Evolutionary conservation across 352 stramenopile genomes (phyloP), one percentile per base, ranked within the genome.

Genomic region (Phytophthora rubi): DNA sequence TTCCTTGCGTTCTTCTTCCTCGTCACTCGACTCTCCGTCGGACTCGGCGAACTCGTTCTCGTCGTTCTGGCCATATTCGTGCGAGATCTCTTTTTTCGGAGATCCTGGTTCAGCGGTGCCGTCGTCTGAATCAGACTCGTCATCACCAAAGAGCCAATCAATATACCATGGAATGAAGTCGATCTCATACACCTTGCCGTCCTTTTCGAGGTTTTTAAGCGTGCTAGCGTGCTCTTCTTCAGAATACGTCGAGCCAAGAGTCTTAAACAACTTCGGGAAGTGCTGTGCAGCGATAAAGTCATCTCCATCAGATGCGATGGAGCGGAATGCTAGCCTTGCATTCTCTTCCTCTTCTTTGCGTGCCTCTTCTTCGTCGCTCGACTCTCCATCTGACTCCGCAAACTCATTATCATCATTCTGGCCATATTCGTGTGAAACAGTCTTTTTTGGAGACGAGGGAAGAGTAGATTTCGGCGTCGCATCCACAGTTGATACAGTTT

Each of bases 1-100:
- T 77, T 93, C 81, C 59, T 70, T 71, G 6, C 85, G 85, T 37
- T 87, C 81, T 65, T 84, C 85, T 59, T 92, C 85, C 8, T 91
- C 81, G 32, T 91, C 81, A 32, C 65, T 79, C n/a, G 82, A 82
- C 30, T 91, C 85, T 8, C 58, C 70, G 30, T 88, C 76, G 0
- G 59, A 82, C 10, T 81, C 72, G 0, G 77, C 77, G 30, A 93
- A 91, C 44, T 77, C 72, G 54, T 93, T 93, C 15, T 89, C 73
- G 35, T 85, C 82, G 47, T 88, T 88, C 51, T 90, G 79, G 13
- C 84, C 84, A 57, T 92, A 92, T 16, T 68, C 78, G 26, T 81
- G 62, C 5, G 47, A 63, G 3, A 64, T 55, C 4, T 15, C 9
- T 0, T 68, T 56, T 42, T 60, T 60, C 3, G 70, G 63, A 0